Conservation (phyloP, 805 yeast genomes). For the Clavispora asparagi region DNA sequence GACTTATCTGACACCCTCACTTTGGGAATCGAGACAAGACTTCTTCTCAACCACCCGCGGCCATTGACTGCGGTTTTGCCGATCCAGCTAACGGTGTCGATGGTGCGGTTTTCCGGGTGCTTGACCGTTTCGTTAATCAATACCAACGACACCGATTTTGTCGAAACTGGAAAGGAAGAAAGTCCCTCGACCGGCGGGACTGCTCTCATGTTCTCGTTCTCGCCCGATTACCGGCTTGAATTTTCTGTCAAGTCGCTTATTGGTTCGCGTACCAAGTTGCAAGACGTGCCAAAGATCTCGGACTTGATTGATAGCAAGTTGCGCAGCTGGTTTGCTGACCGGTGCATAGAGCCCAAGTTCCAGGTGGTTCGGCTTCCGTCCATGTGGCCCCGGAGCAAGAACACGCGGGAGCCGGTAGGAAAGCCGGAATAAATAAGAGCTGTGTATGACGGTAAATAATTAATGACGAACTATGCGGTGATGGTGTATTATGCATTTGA, state of each 20-base stretch:
- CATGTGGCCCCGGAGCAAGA: constrained; percentile 65
- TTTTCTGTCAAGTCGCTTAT: constrained; percentile 84
- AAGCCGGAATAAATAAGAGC: neutral
- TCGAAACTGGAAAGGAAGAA: neutral
- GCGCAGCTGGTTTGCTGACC: constrained; percentile 83
- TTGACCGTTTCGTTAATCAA: constrained; percentile 68
- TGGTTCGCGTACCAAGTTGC: constrained; percentile 88
- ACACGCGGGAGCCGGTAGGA: constrained; percentile 29
- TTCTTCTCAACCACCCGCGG: constrained; percentile 76
- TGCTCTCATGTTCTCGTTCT: constrained; percentile 81
- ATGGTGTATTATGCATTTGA: too few relatives aligned
- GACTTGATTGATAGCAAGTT: constrained; percentile 77
- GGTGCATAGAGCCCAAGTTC: constrained; percentile 91
- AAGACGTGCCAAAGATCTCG: constrained; percentile 88
- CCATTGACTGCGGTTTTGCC: constrained; percentile 86
- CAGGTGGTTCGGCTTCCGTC: constrained; percentile 82
- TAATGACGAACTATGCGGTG: too few relatives aligned
- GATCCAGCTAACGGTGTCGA: constrained; percentile 74
- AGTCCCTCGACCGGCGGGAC: constrained; percentile 36
- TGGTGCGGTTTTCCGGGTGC: constrained; percentile 88
- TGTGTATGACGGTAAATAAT: too few relatives aligned
- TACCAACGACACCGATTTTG: constrained; percentile 34
- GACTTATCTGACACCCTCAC: constrained; percentile 85
- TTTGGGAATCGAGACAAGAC: constrained; percentile 74
- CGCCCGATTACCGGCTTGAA: constrained; percentile 87